Percentiles rank a stretch among this genome's conserved stretches.
phyloP scores from a whole-genome alignment of 2,329 filamentous ascomycete species.

The Xylaria sp. region DNA sequence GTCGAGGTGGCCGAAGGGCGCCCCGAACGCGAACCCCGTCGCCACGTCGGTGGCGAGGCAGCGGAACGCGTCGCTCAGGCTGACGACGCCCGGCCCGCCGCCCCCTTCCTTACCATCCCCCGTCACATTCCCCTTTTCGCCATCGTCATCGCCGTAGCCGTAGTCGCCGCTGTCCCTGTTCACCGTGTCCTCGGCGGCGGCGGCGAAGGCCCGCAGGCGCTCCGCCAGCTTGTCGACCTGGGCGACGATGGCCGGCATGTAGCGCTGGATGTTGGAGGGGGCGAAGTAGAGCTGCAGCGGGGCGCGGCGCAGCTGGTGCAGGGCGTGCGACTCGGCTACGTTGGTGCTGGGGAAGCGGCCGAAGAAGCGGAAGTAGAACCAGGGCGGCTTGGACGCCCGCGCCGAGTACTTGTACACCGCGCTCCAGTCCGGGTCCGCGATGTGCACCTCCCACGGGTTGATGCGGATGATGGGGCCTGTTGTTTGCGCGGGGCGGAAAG shows the following conservation, averaged over 20 bases:
- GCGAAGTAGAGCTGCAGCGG: constrained; percentile 30
- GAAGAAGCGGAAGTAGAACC: constrained; percentile 33
- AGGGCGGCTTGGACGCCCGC: constrained; percentile 29
- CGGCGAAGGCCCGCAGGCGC: constrained; percentile 16
- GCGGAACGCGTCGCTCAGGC: constrained; percentile 28
- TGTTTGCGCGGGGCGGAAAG: too few species aligned
- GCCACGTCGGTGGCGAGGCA: constrained; percentile 31
- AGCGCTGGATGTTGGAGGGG: constrained; percentile 30
- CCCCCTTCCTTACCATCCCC: too few species aligned
- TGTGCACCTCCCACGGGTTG: constrained; percentile 27
- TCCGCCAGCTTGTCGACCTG: constrained; percentile 27
- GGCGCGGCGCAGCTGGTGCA: constrained; percentile 29
- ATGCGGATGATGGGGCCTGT: constrained; percentile 28
- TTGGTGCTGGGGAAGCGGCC: constrained; percentile 32
- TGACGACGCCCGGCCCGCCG: constrained; percentile 21
- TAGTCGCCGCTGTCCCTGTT: too few species aligned
- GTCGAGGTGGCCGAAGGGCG: constrained; percentile 29
- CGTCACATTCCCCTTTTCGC: too few species aligned
- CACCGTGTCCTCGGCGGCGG: background rate
- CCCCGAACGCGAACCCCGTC: constrained; percentile 30
- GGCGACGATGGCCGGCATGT: constrained; percentile 26
- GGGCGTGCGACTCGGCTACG: constrained; percentile 28
- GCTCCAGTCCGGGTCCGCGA: constrained; percentile 27
- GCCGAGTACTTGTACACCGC: constrained; percentile 30
- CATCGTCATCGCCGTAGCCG: too few species aligned